Percentiles rank a stretch among this genome's conserved stretches.
These are phyloP conservation scores for Tetramitus jugosus DNA, from an alignment of 208 protist species.

Conservation along the genomic window DNA sequence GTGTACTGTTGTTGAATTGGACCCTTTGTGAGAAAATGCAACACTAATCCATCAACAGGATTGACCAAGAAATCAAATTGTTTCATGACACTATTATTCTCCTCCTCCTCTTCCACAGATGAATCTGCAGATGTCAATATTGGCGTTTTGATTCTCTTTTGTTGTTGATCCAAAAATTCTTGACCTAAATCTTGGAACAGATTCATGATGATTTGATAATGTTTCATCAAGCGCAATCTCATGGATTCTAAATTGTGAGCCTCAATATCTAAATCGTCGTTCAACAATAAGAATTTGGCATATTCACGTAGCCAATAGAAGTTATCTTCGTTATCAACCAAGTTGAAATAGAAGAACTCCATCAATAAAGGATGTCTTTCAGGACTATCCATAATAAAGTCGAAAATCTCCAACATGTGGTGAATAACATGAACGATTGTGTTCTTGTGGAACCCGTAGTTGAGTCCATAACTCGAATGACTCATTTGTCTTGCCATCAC, in stretches of 20 bases:
- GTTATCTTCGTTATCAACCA: not conserved
- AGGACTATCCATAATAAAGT: not conserved
- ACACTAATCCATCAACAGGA: slow-evolving; percentile 4
- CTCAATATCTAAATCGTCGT: not conserved
- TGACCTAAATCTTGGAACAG: not conserved
- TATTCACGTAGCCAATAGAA: slow-evolving; percentile 1
- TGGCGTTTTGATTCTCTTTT: not conserved
- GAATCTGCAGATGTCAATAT: not conserved
- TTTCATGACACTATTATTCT: slow-evolving; percentile 8
- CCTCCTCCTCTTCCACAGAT: not conserved
- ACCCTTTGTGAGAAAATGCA: not conserved
- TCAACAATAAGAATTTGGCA: not conserved
- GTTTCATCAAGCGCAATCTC: not conserved
- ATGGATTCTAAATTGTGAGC: not conserved
- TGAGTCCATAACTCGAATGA: not conserved
- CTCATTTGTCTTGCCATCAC: too few species aligned
- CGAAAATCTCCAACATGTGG: slow-evolving; percentile 6
- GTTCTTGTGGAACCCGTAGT: not conserved
- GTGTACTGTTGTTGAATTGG: not conserved
- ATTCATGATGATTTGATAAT: slow-evolving; percentile 13
- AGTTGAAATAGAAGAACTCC: slow-evolving; percentile 20
- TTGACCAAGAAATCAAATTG: slow-evolving; percentile 23
- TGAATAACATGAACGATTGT: not conserved
- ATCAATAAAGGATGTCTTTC: slow-evolving; percentile 14
- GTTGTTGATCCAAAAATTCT: slow-evolving; percentile 12